These are phyloP conservation scores for Myxozyma geophila DNA, from an alignment of 805 yeast species.

Conservation along the genomic window DNA sequence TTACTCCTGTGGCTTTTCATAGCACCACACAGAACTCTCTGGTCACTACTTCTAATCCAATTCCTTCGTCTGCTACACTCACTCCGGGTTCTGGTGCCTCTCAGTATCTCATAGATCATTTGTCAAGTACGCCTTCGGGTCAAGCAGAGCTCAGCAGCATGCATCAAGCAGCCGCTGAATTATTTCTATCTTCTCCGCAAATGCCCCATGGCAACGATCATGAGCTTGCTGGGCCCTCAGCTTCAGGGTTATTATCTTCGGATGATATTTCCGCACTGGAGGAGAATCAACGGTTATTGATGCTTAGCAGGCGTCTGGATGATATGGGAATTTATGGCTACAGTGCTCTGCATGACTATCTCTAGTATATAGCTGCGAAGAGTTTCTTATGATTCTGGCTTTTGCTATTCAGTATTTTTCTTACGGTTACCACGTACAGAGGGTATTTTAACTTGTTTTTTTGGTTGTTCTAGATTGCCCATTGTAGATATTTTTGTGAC, in stretches of 20 bases:
- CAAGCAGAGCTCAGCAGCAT: constrained; percentile 2
- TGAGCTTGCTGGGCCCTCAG: background rate
- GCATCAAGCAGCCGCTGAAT: constrained; percentile 18
- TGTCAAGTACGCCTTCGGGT: background rate
- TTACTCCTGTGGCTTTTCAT: constrained; percentile 1
- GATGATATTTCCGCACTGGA: constrained; percentile 18
- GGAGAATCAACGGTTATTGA: constrained; percentile 20
- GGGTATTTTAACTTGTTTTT: no score
- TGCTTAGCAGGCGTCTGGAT: constrained; percentile 23
- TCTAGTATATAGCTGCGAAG: background rate
- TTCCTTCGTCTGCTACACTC: background rate
- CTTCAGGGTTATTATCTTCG: background rate
- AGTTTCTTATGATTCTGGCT: background rate
- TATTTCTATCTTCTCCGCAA: constrained; percentile 6
- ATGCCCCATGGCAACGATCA: background rate
- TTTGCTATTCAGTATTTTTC: no score
- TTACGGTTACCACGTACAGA: no score
- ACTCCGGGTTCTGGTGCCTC: background rate
- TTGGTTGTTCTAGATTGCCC: no score
- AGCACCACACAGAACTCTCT: background rate
- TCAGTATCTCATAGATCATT: background rate
- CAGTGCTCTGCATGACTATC: constrained; percentile 15
- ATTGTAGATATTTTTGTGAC: no score
- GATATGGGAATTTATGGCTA: constrained; percentile 30
- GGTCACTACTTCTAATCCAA: background rate